phyloP scores from a whole-genome alignment of 1,284 basidiomycete genomes.

The Trichosporon sp. region DNA sequence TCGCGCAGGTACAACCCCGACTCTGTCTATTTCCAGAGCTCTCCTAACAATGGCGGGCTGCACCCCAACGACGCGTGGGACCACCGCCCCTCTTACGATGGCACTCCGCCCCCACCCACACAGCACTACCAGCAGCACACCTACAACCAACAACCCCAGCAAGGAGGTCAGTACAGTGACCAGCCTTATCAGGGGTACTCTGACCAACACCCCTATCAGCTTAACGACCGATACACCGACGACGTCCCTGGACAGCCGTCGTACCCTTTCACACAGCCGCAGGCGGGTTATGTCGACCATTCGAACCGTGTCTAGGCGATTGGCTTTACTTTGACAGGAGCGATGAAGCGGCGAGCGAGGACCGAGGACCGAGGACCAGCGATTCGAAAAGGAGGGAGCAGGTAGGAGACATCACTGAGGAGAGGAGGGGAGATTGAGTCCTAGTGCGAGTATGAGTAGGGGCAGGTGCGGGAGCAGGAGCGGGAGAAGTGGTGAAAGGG shows the following conservation, averaged over 20 bases:
- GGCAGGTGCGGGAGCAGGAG: too few species aligned
- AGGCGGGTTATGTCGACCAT: neutral
- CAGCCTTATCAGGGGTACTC: constrained; percentile 9
- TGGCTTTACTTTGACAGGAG: neutral
- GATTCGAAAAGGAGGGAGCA: too few species aligned
- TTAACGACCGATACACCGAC: neutral
- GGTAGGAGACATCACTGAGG: too few species aligned
- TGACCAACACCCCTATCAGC: constrained; percentile 2
- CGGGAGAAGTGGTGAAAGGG: too few species aligned
- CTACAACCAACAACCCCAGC: too few species aligned
- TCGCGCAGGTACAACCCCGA: constrained; percentile 60
- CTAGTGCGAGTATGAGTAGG: too few species aligned
- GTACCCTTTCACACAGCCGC: neutral
- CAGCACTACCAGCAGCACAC: too few species aligned
- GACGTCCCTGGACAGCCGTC: neutral
- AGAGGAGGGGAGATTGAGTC: too few species aligned
- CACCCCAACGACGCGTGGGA: constrained; percentile 61
- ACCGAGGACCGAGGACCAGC: too few species aligned
- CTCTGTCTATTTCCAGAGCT: constrained; percentile 24
- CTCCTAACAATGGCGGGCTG: constrained; percentile 18
- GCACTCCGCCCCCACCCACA: constrained; percentile 7
- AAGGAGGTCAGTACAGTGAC: constrained; percentile 16
- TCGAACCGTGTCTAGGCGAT: neutral
- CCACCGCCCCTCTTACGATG: constrained; percentile 57
- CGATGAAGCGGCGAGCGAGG: neutral